phyloP scores from a whole-genome alignment of 495 filamentous ascomycete species.

The Astrothelium macrocarpum region DNA sequence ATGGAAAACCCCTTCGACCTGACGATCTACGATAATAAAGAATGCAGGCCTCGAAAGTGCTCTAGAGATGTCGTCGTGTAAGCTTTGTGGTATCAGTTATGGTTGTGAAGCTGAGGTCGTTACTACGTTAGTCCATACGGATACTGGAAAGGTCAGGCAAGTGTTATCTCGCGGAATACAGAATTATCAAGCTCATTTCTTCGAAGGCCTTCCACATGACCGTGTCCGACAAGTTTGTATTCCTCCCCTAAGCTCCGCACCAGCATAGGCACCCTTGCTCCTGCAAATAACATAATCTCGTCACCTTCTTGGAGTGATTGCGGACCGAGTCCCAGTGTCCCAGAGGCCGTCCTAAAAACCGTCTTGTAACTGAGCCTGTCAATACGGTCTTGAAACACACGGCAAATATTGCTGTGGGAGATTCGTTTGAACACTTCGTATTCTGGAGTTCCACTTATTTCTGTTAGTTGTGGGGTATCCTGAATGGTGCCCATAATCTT shows the following conservation, averaged over 20 bases:
- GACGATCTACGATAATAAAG: no score
- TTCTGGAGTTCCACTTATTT: not conserved
- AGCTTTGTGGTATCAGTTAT: no score
- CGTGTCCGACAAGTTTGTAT: not conserved
- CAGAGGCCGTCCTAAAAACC: not conserved
- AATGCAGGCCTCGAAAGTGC: no score
- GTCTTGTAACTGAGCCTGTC: slow-evolving; percentile 4
- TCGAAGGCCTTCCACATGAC: not conserved
- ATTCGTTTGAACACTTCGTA: not conserved
- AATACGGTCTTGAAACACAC: not conserved
- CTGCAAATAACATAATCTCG: not conserved
- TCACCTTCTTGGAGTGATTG: not conserved
- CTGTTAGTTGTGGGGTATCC: not conserved
- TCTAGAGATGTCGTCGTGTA: no score
- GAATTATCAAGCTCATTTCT: no score
- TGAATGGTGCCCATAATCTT: not conserved
- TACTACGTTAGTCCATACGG: no score
- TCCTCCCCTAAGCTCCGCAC: not conserved
- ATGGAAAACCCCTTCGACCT: no score
- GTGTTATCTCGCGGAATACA: no score
- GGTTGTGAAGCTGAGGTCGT: no score
- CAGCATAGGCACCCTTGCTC: not conserved
- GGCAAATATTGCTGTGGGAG: not conserved
- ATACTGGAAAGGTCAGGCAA: no score
- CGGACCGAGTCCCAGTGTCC: not conserved